Base-by-base conservation (phyloP, 2,329 filamentous ascomycete genomes). In the Claviceps pazoutovae region DNA sequence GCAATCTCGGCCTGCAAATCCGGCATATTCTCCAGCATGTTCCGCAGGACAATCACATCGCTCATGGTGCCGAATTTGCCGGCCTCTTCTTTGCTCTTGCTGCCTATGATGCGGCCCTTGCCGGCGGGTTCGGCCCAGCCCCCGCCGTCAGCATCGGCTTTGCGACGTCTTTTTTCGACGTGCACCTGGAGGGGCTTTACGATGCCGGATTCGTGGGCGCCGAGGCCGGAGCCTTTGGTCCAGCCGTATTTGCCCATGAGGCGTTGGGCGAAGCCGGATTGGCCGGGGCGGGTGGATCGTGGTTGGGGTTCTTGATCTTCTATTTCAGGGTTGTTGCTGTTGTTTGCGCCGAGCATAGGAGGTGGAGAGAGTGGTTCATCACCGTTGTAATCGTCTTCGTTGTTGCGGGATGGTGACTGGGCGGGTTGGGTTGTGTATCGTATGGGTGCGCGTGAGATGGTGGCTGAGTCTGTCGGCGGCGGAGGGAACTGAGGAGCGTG, bases 191-290 rank as follows among this genome's bases (percentile, higher is more conserved):
- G 72, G 4, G 90, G 87, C 21, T 89, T 87, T 51, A 88, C 76
- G 60, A 98, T 96, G 55, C 93, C 93, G 23, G 82, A 81, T 36
- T 81, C 82, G 56, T 83, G 79, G 16, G 88, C 89, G 58, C 93
- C 93, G 4, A 98, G 79, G 19, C 93, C 93, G 56, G 84, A 78
- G 23, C 93, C 93, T 61, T 90, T 84, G 38, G 82, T 84, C 87
- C 90, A 97, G 51, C 93, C 93, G 69, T 95, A 93, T 65, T 96
- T 97, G 55, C 81, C 79, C 81, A 98, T 88, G 52, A 97, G 78
- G 37, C 89, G 84, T 58, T 89, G 80, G 0, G 88, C 93, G 66
- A 95, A 95, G 49, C 84, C 86, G 57, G 82, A 79, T 66, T 95
- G 86, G 16, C 88, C 88, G 0, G 89, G 88, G 2, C 83, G 80